Percentiles rank a stretch among this genome's conserved stretches.
Evolutionary conservation across 2,329 filamentous ascomycete genomes (phyloP).

Genomic region (Xylaria sp.): DNA sequence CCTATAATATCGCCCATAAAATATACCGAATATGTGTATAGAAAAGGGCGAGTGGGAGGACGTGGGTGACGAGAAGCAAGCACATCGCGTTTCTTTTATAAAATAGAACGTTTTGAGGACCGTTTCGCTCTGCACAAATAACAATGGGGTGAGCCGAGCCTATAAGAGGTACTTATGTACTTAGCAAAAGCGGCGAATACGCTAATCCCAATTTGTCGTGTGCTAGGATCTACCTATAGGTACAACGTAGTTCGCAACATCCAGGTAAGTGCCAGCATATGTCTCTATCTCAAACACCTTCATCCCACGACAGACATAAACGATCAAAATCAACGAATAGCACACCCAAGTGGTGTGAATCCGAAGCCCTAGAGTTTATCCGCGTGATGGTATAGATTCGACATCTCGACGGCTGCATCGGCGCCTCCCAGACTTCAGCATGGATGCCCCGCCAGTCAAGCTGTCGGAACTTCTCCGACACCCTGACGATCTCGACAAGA

Average conservation of each 20-base stretch:
- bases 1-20: conserved; percentile 11
- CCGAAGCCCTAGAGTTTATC: not conserved
- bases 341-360: not conserved
- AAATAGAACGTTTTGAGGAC: too few species aligned
- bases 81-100: too few species aligned
- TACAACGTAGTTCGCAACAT: not conserved
- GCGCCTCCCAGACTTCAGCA: conserved; percentile 53
- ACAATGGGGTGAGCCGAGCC: too few species aligned
- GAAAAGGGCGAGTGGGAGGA: conserved; percentile 15
- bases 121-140: too few species aligned
- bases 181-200: too few species aligned
- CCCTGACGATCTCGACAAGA: conserved; percentile 97
- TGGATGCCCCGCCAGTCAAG: conserved; percentile 79
- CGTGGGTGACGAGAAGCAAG: conserved; percentile 3
- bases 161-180: too few species aligned
- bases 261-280: not conserved
- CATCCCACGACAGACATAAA: conserved; percentile 11
- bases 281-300: not conserved
- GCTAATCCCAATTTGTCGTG: too few species aligned
- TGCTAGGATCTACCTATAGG: too few species aligned
- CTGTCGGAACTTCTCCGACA: conserved; percentile 93
- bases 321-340: conserved; percentile 2
- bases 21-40: conserved; percentile 9
- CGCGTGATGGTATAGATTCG: conserved; percentile 45
- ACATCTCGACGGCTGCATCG: conserved; percentile 43